These are phyloP conservation scores for Aspergillus unguis DNA, from an alignment of 2,329 filamentous ascomycete species.

Conservation along the genomic window DNA sequence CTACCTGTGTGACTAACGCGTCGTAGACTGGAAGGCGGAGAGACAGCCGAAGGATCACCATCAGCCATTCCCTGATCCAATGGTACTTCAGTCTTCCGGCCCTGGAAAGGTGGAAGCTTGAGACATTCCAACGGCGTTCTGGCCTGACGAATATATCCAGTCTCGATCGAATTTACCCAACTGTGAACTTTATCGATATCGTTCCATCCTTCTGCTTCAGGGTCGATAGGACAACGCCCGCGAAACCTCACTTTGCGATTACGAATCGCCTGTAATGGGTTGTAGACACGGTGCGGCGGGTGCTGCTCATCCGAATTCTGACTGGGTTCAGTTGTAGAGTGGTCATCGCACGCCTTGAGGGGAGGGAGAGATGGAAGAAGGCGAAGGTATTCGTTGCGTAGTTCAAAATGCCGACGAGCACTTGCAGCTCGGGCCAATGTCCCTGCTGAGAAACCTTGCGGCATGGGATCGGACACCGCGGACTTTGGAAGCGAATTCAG, in stretches of 20 bases:
- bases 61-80: constrained; percentile 22
- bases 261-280: constrained; percentile 87
- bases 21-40: constrained; percentile 43
- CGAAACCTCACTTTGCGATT: constrained; percentile 82
- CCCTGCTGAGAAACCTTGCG: constrained; percentile 65
- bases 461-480: constrained; percentile 32
- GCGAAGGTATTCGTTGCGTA: constrained; percentile 78
- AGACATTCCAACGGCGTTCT: constrained; percentile 47
- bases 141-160: constrained; percentile 43
- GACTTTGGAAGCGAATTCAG: constrained; percentile 29
- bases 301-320: constrained; percentile 34
- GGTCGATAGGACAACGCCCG: constrained; percentile 70
- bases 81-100: constrained; percentile 15
- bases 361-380: constrained; percentile 76
- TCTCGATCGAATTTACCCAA: constrained; percentile 72
- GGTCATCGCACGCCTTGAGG: constrained; percentile 41
- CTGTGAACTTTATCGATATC: constrained; percentile 67
- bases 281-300: constrained; percentile 68
- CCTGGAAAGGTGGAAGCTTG: constrained; percentile 43
- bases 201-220: constrained; percentile 71
- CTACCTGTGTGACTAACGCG: constrained; percentile 41
- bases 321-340: constrained; percentile 15
- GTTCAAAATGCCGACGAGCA: constrained; percentile 78
- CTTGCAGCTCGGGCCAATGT: constrained; percentile 80
- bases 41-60: constrained; percentile 23